These are phyloP conservation scores for Yarrowia porcina DNA, from an alignment of 805 yeast genomes.

Conservation along the genomic window DNA sequence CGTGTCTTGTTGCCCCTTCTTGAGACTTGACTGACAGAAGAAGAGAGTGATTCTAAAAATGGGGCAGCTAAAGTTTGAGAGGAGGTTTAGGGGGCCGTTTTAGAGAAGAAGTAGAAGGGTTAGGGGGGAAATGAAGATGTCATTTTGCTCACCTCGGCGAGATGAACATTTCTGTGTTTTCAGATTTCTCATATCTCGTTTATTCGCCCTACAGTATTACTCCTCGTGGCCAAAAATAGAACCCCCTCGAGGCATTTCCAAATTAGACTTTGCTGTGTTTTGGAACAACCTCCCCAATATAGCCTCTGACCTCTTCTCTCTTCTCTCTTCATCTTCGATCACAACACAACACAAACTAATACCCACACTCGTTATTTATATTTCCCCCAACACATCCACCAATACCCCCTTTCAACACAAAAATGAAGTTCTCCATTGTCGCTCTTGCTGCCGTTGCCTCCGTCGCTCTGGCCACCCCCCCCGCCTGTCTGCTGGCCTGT, in stretches of 20 bases:
- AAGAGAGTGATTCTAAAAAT: background rate
- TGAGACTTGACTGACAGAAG: background rate
- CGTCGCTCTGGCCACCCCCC: constrained; percentile 66
- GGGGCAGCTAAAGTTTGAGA: constrained; percentile 6
- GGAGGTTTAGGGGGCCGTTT: background rate
- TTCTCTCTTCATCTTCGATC: constrained; percentile 18
- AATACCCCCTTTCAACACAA: constrained; percentile 6
- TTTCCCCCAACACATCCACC: background rate
- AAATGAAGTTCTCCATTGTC: constrained; percentile 34
- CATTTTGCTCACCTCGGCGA: background rate
- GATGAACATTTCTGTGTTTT: background rate
- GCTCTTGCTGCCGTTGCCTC: constrained; percentile 44
- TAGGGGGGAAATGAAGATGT: background rate
- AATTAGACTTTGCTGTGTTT: constrained; percentile 13
- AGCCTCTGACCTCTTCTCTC: background rate
- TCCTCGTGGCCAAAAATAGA: constrained; percentile 4
- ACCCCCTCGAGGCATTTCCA: constrained; percentile 22
- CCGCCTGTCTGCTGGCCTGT: constrained; percentile 90
- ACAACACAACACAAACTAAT: constrained; percentile 6
- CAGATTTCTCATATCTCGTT: background rate
- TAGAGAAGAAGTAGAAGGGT: background rate
- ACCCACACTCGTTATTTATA: constrained; percentile 25
- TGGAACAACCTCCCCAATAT: background rate
- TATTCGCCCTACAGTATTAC: no score
- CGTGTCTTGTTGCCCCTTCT: constrained; percentile 4